phyloP scores from a whole-genome alignment of 495 filamentous ascomycete species.

The Physcia stellaris region DNA sequence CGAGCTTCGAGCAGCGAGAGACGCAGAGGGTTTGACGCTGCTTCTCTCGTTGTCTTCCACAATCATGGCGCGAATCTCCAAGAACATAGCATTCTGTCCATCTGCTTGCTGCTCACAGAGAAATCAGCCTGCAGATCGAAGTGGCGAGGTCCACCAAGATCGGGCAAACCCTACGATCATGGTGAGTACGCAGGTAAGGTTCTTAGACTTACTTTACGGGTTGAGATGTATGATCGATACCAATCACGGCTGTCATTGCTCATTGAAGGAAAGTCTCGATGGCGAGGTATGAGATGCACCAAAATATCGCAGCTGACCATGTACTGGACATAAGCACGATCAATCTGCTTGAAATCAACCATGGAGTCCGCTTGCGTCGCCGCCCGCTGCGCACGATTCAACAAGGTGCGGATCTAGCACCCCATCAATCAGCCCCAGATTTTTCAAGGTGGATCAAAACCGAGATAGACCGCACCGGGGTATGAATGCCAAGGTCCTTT shows the following conservation, averaged over 20 bases:
- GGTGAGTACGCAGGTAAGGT: no score
- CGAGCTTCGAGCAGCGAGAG: no score
- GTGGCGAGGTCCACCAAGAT: background rate
- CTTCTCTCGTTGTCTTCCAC: conserved; percentile 47
- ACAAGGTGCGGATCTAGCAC: conserved; percentile 27
- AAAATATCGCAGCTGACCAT: conserved; percentile 66
- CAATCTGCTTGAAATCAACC: conserved; percentile 39
- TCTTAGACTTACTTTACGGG: conserved; percentile 16
- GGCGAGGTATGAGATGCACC: conserved; percentile 56
- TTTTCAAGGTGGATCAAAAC: background rate
- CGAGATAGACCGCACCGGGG: conserved; percentile 30
- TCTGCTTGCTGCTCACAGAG: conserved; percentile 16
- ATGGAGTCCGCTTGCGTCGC: conserved; percentile 37
- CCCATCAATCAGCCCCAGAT: background rate
- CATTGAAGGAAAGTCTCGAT: conserved; percentile 41
- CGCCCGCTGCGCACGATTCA: conserved; percentile 33
- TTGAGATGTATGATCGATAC: conserved; percentile 7
- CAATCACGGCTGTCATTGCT: conserved; percentile 5
- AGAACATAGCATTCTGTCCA: conserved; percentile 31
- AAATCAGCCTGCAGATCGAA: background rate
- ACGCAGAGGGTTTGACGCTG: conserved; percentile 39
- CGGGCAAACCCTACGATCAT: no score
- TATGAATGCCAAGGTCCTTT: conserved; percentile 27
- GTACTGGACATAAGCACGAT: conserved; percentile 61
- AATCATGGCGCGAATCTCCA: conserved; percentile 51